Conservation (phyloP, 352 stramenopile genomes). For the Phytophthora sojae region DNA sequence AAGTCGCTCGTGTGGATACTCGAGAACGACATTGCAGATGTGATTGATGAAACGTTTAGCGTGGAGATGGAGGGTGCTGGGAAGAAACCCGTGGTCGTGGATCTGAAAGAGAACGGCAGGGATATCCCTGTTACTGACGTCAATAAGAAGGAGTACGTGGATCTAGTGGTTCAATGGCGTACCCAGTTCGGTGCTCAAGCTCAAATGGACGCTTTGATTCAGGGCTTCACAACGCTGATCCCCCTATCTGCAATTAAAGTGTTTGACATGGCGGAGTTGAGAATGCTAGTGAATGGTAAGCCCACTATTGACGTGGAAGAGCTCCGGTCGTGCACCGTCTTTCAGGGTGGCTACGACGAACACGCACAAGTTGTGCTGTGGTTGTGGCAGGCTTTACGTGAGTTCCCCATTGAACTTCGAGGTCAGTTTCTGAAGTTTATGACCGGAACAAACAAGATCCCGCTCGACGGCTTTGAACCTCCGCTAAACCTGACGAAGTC, state of each 20-base stretch:
- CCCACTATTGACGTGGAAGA: conserved; percentile 87
- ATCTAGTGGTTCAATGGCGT: conserved; percentile 69
- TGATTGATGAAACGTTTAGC: conserved; percentile 91
- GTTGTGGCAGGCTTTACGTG: conserved; percentile 85
- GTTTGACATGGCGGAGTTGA: conserved; percentile 57
- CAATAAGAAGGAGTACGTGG: conserved; percentile 84
- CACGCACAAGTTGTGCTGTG: conserved; percentile 81
- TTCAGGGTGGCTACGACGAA: conserved; percentile 85
- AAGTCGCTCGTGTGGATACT: conserved; percentile 90
- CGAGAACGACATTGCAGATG: conserved; percentile 76
- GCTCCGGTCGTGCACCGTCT: conserved; percentile 76
- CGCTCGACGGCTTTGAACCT: conserved; percentile 87
- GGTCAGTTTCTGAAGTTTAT: conserved; percentile 86
- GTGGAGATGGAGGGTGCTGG: conserved; percentile 52
- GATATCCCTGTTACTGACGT: conserved; percentile 72
- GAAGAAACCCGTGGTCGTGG: conserved; percentile 41
- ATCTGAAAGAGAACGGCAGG: conserved; percentile 72
- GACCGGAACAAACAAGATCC: conserved; percentile 85
- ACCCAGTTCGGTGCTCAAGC: conserved; percentile 58
- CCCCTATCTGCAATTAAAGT: conserved; percentile 47
- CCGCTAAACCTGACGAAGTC: conserved; percentile 88
- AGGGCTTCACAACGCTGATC: conserved; percentile 65
- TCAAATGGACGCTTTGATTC: conserved; percentile 66
- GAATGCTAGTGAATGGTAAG: conserved; percentile 63
- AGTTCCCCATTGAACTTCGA: conserved; percentile 65